These are phyloP conservation scores for Globisporangium spinosum DNA, from an alignment of 352 stramenopile species.

Conservation along the genomic window DNA sequence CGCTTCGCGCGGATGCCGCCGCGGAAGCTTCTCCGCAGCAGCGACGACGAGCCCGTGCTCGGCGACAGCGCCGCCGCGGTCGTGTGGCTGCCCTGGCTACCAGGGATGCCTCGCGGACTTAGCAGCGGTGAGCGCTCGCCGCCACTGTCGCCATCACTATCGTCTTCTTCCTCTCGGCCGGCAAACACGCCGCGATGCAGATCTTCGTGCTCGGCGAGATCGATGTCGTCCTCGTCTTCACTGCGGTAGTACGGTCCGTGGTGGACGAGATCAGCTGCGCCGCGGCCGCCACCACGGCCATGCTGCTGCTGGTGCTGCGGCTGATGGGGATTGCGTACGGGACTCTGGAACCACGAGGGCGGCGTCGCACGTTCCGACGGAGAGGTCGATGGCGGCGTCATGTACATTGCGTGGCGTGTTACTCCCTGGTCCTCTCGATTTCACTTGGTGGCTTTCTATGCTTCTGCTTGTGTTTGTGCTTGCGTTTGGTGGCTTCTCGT, in stretches of 20 bases:
- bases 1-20: conserved; percentile 38
- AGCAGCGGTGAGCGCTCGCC: conserved; percentile 48
- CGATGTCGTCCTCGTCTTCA: conserved; percentile 14
- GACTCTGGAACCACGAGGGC: conserved; percentile 18
- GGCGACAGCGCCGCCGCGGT: conserved; percentile 46
- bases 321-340: neutral
- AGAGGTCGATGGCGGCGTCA: conserved; percentile 8
- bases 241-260: conserved; percentile 9
- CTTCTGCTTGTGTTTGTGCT: neutral
- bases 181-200: conserved; percentile 1
- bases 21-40: conserved; percentile 42
- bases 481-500: neutral
- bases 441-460: neutral
- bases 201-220: neutral
- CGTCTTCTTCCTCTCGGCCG: conserved; percentile 18
- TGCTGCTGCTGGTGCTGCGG: neutral
- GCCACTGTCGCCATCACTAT: conserved; percentile 11
- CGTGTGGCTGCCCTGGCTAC: neutral
- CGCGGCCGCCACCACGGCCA: no score
- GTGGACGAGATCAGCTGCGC: neutral
- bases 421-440: neutral
- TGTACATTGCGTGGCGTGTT: neutral
- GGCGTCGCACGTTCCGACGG: neutral
- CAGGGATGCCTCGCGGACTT: conserved; percentile 15
- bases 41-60: conserved; percentile 38